Evolutionary conservation across 306 rosid species (phyloP), one percentile per base, ranked within the genome.

Genomic region (Fragaria iinumae): DNA sequence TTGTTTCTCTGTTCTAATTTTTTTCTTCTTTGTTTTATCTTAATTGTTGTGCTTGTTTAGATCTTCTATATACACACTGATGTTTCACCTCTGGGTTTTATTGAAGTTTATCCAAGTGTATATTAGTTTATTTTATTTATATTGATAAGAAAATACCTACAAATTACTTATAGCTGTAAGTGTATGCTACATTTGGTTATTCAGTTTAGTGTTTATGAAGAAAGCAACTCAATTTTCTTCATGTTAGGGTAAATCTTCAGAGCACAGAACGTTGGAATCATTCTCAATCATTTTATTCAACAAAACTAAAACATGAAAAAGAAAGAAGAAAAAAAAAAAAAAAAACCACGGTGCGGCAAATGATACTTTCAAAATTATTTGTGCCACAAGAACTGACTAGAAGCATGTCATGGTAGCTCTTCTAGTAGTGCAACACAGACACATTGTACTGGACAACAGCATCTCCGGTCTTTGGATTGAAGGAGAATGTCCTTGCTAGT

Each of bases 401-500:
- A 71, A 52, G 32, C 27, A n/a, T 41, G 52, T 14, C 53, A 55
- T 73, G 36, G 13, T 21, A 56, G 29, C 11, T 36, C 23, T 16
- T 21, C 27, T 21, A 73, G 52, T 59, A 27, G 60, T 80, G 84
- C 6, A 17, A 29, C 57, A 83, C 84, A 1, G 82, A 45, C 38
- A 84, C 87, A 69, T 86, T 83, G 82, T 81, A 81, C 32, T 79
- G 80, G 67, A 84, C 81, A 38, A 81, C 79, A 43, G 88, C 84
- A 79, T 70, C 65, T 69, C 82, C 80, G 11, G 75, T 5, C n/a
- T 59, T 79, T 45, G 53, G 13, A 68, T 36, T 17, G 5, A 73
- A 49, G 12, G 41, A 67, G 39, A 78, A 41, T 18, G 89, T 83
- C 47, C 59, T 76, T 0, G 83, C 86, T 59, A 84, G 32, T 20